Evolutionary conservation across 805 yeast genomes (phyloP), one percentile per base, ranked within the genome.

Genomic region (Torulaspora maleeae): DNA sequence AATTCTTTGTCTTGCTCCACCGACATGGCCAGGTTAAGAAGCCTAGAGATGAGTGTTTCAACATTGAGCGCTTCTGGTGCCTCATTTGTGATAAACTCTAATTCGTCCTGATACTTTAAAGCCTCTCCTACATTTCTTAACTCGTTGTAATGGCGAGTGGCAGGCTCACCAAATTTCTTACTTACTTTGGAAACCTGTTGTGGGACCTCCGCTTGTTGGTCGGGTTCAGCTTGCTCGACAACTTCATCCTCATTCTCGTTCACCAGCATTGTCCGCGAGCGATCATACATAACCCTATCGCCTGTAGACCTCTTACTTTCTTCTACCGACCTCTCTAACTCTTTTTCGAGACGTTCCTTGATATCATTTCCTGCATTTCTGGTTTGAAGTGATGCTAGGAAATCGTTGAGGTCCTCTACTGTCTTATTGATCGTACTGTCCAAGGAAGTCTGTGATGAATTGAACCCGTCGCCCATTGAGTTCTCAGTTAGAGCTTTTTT

Each of bases 101-200:
- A 47, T 27, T 71, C 73, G 41, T 70, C 71, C 35, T 55, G 54
- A 37, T 52, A 63, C 43, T 66, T 64, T 2, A 66, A 47, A 12
- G 57, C 56, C 19, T 60, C 59, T 2, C 77, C 77, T 44, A 61
- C 55, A 27, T 56, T 57, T 42, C 51, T 59, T 38, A 63, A 44
- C 41, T 61, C 66, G 38, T 58, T 58, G 36, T 52, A 58, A 41
- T 60, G 60, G 27, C 50, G 52, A 0, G 53, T 50, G n/a, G 46
- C 27, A 10, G 22, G 43, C 16, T 40, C 51, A 25, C 42, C 46
- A 13, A 10, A 27, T 35, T 27, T 30, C 39, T n/a, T 3, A 27
- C 12, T 17, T 25, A 22, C 25, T 20, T n/a, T 25, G 15, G 27
- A 15, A 6, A 25, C 34, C 15, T 28, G 35, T 12, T 19, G n/a